Evolutionary conservation across 1,284 basidiomycete species (phyloP), one percentile per base, ranked within the genome.

Genomic region (Sanghuangporus sanghuang): DNA sequence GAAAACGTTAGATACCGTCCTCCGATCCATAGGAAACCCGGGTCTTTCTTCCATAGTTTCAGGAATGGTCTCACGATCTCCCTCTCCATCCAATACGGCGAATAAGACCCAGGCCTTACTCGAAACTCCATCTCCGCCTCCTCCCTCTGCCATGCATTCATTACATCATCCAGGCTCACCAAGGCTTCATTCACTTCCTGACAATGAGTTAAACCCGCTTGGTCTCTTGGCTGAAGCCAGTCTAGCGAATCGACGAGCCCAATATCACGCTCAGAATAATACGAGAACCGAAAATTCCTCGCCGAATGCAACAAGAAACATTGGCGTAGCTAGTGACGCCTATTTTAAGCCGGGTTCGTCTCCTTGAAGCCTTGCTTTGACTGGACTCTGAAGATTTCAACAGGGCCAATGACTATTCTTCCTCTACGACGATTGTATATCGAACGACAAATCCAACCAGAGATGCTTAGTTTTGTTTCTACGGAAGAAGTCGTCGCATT

Each of bases 161-260:
- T 59, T 48, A 44, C 68, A 59, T 50, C 61, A 70, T 36, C 77
- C 84, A 42, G 79, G 73, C 68, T 93, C 82, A 63, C 94, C 81
- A 0, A 90, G 95, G 70, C 79, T 97, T 6, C 93, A 96, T 68
- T 93, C 87, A 0, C 78, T 98, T 4, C 95, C 95, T 0, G 95
- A 97, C 74, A 96, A 96, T 70, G 81, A 90, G 0, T 78, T 97
- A 23, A 96, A 96, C 64, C 95, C 95, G 1, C 79, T 97, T 7
- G 95, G 95, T 6, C 78, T 98, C 0, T 81, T 97, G 14, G 95
- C 93, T 0, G 95, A 97, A 74, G 93, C 95, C 0, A 94, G 91
- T 71, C 77, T 97, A 18, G 92, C 93, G 6, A 96, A 96, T 71
- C 85, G 91, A 0, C 83, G 86, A 42, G 84, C 84, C 0, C 74